Evolutionary conservation across 345 rosid genomes (phyloP).

Genomic region (Lepidium africanum): DNA sequence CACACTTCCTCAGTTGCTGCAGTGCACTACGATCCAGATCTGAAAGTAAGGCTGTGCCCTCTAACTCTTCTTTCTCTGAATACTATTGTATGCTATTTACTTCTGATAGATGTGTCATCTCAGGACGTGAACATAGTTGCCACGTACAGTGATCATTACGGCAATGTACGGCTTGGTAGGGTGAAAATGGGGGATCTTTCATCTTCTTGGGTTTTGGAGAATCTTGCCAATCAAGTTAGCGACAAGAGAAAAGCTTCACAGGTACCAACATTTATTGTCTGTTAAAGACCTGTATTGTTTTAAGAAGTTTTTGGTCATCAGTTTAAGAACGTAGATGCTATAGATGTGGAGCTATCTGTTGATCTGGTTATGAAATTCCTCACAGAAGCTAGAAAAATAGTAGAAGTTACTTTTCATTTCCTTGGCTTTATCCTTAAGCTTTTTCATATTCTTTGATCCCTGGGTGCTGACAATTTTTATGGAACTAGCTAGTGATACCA

Average conservation of each 20-base stretch:
- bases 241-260: conserved; percentile 34
- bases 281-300: neutral
- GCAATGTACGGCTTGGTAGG: conserved; percentile 48
- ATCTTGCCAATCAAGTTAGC: conserved; percentile 37
- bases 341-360: neutral
- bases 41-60: conserved; percentile 38
- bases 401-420: neutral
- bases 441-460: neutral
- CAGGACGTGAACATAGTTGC: conserved; percentile 91
- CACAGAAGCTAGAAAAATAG: neutral
- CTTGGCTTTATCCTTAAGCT: conserved; percentile 2
- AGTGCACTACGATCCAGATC: conserved; percentile 30
- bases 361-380: neutral
- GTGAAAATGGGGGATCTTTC: conserved; percentile 87
- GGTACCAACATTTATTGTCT: conserved; percentile 33
- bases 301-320: neutral
- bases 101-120: conserved; percentile 4
- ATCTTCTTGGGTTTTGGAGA: conserved; percentile 82
- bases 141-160: conserved; percentile 69
- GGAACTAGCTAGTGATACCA: conserved; percentile 30
- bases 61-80: neutral
- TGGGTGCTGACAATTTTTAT: neutral
- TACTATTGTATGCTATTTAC: conserved; percentile 23
- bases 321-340: neutral
- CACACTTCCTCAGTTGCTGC: conserved; percentile 28